Conservation (phyloP, 768 basidiomycete species). For the Hygrophoropsis aurantiaca region DNA sequence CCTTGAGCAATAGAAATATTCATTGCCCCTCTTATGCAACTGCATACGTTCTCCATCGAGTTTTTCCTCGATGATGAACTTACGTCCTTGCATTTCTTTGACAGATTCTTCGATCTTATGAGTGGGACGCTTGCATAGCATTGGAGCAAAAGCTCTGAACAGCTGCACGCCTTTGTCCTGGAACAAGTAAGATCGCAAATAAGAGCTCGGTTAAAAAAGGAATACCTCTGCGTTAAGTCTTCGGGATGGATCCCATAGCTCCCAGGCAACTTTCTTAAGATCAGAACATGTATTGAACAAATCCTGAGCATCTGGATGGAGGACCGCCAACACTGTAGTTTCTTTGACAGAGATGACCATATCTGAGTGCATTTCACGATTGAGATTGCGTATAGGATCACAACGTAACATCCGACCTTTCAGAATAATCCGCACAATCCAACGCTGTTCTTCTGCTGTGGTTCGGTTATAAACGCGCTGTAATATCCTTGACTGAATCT, state of each 20-base stretch:
- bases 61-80: slow-evolving; percentile 95
- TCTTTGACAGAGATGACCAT: slow-evolving; percentile 93
- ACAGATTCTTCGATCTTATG: slow-evolving; percentile 81
- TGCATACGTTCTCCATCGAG: slow-evolving; percentile 97
- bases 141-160: slow-evolving; percentile 88
- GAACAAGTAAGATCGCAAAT: slow-evolving; percentile 5
- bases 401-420: slow-evolving; percentile 59
- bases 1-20: slow-evolving; percentile 93
- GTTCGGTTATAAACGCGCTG: slow-evolving; percentile 74
- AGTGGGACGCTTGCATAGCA: slow-evolving; percentile 90
- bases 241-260: slow-evolving; percentile 73
- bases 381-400: neutral
- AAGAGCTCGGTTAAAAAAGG: neutral
- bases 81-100: slow-evolving; percentile 73
- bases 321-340: slow-evolving; percentile 85
- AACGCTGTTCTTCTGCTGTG: slow-evolving; percentile 87
- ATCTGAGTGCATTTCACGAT: slow-evolving; percentile 46
- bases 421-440: slow-evolving; percentile 94
- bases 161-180: slow-evolving; percentile 85
- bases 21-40: slow-evolving; percentile 86
- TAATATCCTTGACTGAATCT: slow-evolving; percentile 72
- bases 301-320: slow-evolving; percentile 93
- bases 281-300: slow-evolving; percentile 97
- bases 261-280: slow-evolving; percentile 90
- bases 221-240: slow-evolving; percentile 61